Conservation (phyloP, 106 monocot genomes). For the Narthecium ossifragum region DNA sequence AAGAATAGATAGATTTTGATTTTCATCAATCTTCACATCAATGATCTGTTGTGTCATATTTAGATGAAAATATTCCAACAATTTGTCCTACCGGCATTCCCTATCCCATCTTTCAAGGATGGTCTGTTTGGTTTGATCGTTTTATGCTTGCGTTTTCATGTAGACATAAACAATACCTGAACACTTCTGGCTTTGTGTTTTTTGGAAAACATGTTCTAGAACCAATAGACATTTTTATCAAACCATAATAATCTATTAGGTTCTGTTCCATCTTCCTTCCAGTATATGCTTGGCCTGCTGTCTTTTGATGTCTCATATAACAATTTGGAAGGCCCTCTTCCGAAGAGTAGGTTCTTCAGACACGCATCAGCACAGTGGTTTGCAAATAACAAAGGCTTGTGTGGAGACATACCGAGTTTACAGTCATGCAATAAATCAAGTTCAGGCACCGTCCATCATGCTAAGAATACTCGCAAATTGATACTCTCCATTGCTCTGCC, state of each 20-base stretch:
- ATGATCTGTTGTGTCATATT: too few species aligned
- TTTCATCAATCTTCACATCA: too few species aligned
- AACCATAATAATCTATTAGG: constrained; percentile 4
- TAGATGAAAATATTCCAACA: too few species aligned
- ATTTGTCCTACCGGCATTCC: too few species aligned
- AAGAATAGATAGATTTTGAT: too few species aligned
- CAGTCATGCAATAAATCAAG: background rate
- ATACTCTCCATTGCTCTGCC: background rate
- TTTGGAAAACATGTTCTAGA: too few species aligned
- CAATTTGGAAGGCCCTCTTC: constrained; percentile 7
- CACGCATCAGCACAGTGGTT: constrained; percentile 1
- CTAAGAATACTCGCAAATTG: background rate
- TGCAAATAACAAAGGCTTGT: constrained; percentile 7
- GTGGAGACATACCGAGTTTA: constrained; percentile 3
- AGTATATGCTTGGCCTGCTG: background rate
- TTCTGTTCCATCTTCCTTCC: background rate
- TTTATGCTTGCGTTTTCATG: too few species aligned
- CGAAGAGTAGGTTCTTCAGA: background rate
- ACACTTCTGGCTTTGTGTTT: too few species aligned
- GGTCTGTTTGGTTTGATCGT: too few species aligned
- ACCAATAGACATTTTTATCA: too few species aligned
- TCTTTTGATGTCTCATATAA: constrained; percentile 9
- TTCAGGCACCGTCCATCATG: background rate
- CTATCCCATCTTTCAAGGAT: too few species aligned
- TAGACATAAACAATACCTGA: too few species aligned